Evolutionary conservation across 106 monocot genomes (phyloP), one percentile per base, ranked within the genome.

Genomic region (Chionographis japonica): DNA sequence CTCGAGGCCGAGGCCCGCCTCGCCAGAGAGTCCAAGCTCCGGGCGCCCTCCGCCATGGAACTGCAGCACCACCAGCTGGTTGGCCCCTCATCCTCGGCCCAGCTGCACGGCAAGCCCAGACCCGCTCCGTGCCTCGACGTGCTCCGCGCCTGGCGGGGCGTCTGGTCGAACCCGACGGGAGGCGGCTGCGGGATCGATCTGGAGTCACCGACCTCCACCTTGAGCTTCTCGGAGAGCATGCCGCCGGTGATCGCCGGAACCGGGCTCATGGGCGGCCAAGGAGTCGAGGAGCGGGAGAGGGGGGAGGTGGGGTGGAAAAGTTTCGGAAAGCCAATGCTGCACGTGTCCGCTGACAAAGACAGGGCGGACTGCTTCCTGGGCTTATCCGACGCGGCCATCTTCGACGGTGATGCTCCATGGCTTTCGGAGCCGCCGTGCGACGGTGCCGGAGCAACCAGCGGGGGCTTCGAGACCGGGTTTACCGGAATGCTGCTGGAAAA

Each of bases 1-100:
- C 81, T 91, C 1, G 87, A 91, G 54, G 91, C 91, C 0, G 91
- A 91, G 50, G 87, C 87, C n/a, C 84, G 91, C 11, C 81, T 91
- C 15, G 75, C 60, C 39, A 50, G 81, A 36, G 84, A 87, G 43
- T 84, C 81, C 3, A 77, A 74, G 56, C 74, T 77, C 52, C 58
- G 61, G n/a, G 19, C 19, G 1, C 49, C 17, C 2, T 15, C 74
- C 15, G 50, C 2, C 2, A 15, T 19, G 27, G 2, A 18, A 13
- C 42, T 50, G 8, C 52, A 14, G 7, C 67, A 13, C 49, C 66
- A 54, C 12, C 58, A 35, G 4, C n/a, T n/a, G n/a, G n/a, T n/a
- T n/a, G n/a, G n/a, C n/a, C 58, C 52, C 39, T 56, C 41, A 8
- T 18, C 54, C 4, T 56, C 61, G 12, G 14, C 46, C 18, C 53